These are phyloP conservation scores for Termitomyces sp. DNA, from an alignment of 768 basidiomycete genomes.

Conservation along the genomic window DNA sequence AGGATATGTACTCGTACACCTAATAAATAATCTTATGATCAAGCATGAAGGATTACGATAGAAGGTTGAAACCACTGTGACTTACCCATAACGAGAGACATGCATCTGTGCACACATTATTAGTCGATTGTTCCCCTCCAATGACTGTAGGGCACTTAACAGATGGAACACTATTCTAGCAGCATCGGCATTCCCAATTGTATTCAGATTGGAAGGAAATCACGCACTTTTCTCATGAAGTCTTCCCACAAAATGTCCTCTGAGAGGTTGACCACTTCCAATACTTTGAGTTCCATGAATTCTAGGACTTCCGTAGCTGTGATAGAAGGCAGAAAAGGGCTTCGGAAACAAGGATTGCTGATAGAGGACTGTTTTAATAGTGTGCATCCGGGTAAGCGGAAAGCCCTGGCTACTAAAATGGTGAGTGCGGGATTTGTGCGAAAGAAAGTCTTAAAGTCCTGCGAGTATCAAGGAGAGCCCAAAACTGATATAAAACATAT, in stretches of 20 bases:
- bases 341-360: background rate
- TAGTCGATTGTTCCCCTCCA: background rate
- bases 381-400: too few relatives aligned
- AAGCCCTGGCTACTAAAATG: too few relatives aligned
- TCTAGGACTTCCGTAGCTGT: background rate
- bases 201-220: background rate
- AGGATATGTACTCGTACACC: background rate
- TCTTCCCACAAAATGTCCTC: background rate
- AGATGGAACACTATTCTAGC: background rate
- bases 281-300: background rate
- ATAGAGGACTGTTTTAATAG: background rate
- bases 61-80: background rate
- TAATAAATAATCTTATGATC: background rate
- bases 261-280: background rate
- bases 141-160: background rate
- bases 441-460: too few relatives aligned
- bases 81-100: background rate
- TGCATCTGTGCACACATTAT: background rate
- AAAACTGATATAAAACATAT: too few relatives aligned
- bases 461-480: too few relatives aligned
- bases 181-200: background rate
- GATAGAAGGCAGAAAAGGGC: background rate
- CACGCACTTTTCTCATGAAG: background rate
- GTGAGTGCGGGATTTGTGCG: too few relatives aligned
- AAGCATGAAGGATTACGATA: background rate